Base-by-base conservation (phyloP, 2,329 filamentous ascomycete genomes). In the Verticillium albo-atrum region DNA sequence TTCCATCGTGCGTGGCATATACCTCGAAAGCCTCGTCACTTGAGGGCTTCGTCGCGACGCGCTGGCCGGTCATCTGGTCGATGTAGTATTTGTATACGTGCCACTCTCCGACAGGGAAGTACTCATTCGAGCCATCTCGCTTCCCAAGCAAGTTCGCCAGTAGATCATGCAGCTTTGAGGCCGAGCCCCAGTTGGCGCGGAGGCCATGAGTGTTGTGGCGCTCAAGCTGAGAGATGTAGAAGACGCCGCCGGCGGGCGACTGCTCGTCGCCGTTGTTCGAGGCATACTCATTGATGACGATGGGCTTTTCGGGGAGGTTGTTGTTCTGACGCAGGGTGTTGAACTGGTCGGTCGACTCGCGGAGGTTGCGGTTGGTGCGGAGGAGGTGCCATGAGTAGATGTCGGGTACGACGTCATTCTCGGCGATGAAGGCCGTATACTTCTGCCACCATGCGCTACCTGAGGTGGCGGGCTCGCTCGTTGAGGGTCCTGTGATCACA, bases 251-350 rank as follows among this genome's bases (percentile, higher is more conserved):
- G 0, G 73, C 67, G 0, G 79, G 75, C 9, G 74, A 68, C 58
- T 82, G 76, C 62, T 82, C 75, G 26, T 54, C 25, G 23, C 4
- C 15, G 6, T 62, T 62, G 23, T 65, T 70, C 1, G 64, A 66
- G 3, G 70, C 79, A 61, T 82, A 82, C 62, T 82, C 80, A 61
- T 82, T 81, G 65, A 82, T 74, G 60, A 80, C 78, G 35, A 80
- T 70, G 1, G 70, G 68, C 3, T 68, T 67, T 0, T 68, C 61
- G 9, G 74, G 71, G 0, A 77, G 67, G 12, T 61, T 65, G 61
- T 75, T 66, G 7, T 60, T 58, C 5, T 60, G 57, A 1, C 72
- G 67, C 2, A 75, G 60, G 4, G 58, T 37, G 12, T 64, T 42
- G 1, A 75, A 67, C 6, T 65, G 64, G 3, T 25, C 53, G 6